Conservation (phyloP, 2,329 filamentous ascomycete genomes). For the Botrytis porri region DNA sequence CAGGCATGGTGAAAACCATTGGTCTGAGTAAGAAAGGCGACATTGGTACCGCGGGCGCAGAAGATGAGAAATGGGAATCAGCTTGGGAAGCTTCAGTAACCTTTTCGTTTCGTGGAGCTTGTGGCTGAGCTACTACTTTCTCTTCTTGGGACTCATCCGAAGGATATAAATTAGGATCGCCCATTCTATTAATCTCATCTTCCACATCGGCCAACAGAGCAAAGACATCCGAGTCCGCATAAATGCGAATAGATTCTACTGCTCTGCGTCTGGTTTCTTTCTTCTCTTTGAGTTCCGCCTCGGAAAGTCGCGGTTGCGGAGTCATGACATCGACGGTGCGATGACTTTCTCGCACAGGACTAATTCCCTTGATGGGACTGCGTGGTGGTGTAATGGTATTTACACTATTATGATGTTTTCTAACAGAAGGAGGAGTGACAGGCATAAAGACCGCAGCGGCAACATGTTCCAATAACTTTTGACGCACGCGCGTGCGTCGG, state of each 20-base stretch:
- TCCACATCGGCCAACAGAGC: slow-evolving; percentile 66
- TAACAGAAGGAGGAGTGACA: no score
- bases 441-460: slow-evolving; percentile 61
- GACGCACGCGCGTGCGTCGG: slow-evolving; percentile 68
- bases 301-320: not conserved
- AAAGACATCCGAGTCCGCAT: slow-evolving; percentile 65
- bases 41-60: not conserved
- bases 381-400: slow-evolving; percentile 30
- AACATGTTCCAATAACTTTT: slow-evolving; percentile 79
- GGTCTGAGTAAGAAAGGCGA: slow-evolving; percentile 14
- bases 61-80: not conserved
- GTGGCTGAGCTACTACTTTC: not conserved
- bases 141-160: not conserved
- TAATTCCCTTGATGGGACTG: slow-evolving; percentile 45
- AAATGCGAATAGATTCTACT: slow-evolving; percentile 65
- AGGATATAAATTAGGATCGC: slow-evolving; percentile 18
- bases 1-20: slow-evolving; percentile 15
- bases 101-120: not conserved
- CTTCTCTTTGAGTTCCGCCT: slow-evolving; percentile 15
- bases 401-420: not conserved
- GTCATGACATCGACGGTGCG: not conserved
- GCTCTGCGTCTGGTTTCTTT: slow-evolving; percentile 38
- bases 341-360: not conserved
- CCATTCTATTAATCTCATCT: slow-evolving; percentile 51
- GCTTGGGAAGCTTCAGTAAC: not conserved